phyloP scores from a whole-genome alignment of 164 flowering plant genomes.

The Aristolochia contorta region DNA sequence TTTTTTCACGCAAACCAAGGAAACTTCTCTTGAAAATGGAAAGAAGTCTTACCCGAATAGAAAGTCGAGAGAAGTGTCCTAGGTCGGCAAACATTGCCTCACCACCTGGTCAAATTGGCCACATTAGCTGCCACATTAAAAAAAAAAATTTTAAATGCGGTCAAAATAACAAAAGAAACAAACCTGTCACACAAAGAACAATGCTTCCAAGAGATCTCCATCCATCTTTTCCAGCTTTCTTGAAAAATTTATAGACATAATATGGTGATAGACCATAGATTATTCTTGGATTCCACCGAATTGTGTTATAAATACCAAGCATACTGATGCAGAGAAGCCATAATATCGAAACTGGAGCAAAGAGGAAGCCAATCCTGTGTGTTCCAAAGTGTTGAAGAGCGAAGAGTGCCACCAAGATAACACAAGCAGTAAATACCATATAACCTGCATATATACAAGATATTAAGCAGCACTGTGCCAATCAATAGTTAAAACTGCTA shows the following conservation, averaged over 20 bases:
- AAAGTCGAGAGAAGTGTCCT: slow-evolving; percentile 53
- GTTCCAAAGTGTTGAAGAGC: slow-evolving; percentile 63
- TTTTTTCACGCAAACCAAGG: not conserved
- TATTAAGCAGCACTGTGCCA: no score
- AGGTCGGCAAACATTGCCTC: slow-evolving; percentile 83
- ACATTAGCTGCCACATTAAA: not conserved
- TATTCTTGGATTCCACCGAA: slow-evolving; percentile 40
- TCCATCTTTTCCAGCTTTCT: slow-evolving; percentile 31
- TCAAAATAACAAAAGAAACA: slow-evolving; percentile 5
- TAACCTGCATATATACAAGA: slow-evolving; percentile 21
- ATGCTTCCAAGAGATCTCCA: slow-evolving; percentile 59
- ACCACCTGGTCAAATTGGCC: slow-evolving; percentile 32
- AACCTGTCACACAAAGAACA: slow-evolving; percentile 56
- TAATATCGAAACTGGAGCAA: slow-evolving; percentile 46
- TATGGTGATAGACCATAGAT: slow-evolving; percentile 42
- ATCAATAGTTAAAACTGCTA: no score
- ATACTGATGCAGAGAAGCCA: slow-evolving; percentile 61
- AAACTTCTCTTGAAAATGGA: not conserved
- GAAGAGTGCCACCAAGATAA: slow-evolving; percentile 46
- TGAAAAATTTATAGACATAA: slow-evolving; percentile 38
- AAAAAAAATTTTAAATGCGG: not conserved
- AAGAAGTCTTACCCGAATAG: slow-evolving; percentile 35
- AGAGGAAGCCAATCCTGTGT: slow-evolving; percentile 42
- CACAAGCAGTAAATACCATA: slow-evolving; percentile 31
- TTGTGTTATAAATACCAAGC: slow-evolving; percentile 51